Evolutionary conservation across 305 asterid species (phyloP).

Genomic region (Fraxinus sp.): DNA sequence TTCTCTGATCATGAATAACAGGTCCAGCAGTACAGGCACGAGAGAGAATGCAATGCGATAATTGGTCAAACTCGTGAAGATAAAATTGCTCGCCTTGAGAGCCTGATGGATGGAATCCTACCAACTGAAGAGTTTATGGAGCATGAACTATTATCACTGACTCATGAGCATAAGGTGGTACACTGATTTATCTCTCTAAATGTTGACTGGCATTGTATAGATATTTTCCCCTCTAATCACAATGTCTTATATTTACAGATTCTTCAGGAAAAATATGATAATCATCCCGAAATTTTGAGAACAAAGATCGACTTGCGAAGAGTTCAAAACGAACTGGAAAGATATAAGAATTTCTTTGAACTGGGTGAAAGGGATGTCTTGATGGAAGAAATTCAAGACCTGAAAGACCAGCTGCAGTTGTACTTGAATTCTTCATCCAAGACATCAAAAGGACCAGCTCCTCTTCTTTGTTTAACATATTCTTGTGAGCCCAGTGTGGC

Average conservation of each 20-base stretch:
- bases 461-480: conserved; percentile 56
- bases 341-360: conserved; percentile 84
- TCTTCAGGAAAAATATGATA: conserved; percentile 75
- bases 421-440: conserved; percentile 74
- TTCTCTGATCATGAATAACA: conserved; percentile 32
- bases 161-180: conserved; percentile 76
- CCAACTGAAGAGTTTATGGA: conserved; percentile 86
- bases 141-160: conserved; percentile 69
- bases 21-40: conserved; percentile 97
- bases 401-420: conserved; percentile 73
- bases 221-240: conserved; percentile 25
- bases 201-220: conserved; percentile 1
- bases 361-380: conserved; percentile 95
- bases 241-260: conserved; percentile 53
- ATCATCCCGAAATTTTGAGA: conserved; percentile 85
- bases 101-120: conserved; percentile 90
- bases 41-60: conserved; percentile 90
- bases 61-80: conserved; percentile 91
- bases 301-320: conserved; percentile 69
- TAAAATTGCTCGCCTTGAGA: conserved; percentile 90
- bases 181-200: not conserved
- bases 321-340: conserved; percentile 79
- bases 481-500: conserved; percentile 60
- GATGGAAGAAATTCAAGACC: conserved; percentile 85
- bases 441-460: conserved; percentile 51